Base-by-base conservation (phyloP, 1,284 basidiomycete species). In the Austropuccinia psidii region DNA sequence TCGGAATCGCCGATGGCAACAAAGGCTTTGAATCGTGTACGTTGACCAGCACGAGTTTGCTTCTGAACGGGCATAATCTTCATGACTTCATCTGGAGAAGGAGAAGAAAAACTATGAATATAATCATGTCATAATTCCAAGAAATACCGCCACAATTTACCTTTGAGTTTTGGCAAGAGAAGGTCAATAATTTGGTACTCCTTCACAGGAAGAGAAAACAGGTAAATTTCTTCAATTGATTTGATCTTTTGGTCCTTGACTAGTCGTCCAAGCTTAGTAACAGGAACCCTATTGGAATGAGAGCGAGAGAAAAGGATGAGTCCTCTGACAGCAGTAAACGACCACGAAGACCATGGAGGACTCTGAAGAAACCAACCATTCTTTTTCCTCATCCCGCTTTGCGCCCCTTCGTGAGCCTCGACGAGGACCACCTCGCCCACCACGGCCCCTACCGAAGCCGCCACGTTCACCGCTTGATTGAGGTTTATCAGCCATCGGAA, bases 21-120 rank as follows among this genome's bases (percentile, higher is more conserved):
- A 84, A 98, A 98, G 43, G 96, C 95, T 87, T 99, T 98, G 89
- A 99, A 99, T 78, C 95, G 90, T 77, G 96, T 99, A 80, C 96
- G 92, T 85, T 99, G 96, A 84, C 96, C 96, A 80, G 96, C 96
- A 81, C 93, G 93, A 76, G 96, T 99, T 85, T 99, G 96, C 85
- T 99, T 99, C 85, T 98, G 96, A 76, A 99, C 96, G 79, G 96
- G 96, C 90, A 93, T 94, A 83, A 99, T 98, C 84, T 95, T 96
- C 96, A 99, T 98, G 78, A 99, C 95, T 84, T 98, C 95, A 81
- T 98, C 82, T 78, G 74, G 9, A 33, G 8, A 21, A 0, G 39
- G 21, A 19, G 11, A 73, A 31, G 43, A 33, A 67, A 13, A 31
- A 13, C 9, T 19, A 33, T 13, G 15, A 39, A 54, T 24, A 54